phyloP scores from a whole-genome alignment of 495 filamentous ascomycete genomes.

The Pyrenula massariospora region DNA sequence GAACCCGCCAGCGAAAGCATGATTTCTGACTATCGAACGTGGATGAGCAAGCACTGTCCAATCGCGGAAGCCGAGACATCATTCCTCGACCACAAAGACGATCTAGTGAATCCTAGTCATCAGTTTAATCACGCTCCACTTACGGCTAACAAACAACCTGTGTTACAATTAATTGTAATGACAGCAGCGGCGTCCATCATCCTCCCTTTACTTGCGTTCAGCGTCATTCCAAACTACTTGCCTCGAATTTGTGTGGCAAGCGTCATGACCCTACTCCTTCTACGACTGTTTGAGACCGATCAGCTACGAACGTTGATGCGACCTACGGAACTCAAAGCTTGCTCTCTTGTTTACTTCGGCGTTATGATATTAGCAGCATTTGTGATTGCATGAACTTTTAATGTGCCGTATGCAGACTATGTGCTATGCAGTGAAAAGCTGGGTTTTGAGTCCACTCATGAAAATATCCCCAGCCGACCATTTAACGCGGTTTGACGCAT shows the following conservation, averaged over 20 bases:
- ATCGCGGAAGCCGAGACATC: slow-evolving; percentile 53
- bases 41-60: slow-evolving; percentile 49
- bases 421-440: too few species aligned
- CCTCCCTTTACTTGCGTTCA: slow-evolving; percentile 48
- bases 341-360: neutral
- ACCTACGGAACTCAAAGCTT: neutral
- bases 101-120: slow-evolving; percentile 48
- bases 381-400: neutral
- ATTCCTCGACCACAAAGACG: slow-evolving; percentile 53
- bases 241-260: neutral
- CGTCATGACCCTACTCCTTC: slow-evolving; percentile 1
- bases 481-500: too few species aligned
- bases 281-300: neutral
- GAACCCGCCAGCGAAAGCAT: slow-evolving; percentile 26
- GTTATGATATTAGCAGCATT: neutral
- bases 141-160: neutral
- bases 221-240: slow-evolving; percentile 21
- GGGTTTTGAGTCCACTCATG: too few species aligned
- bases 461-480: too few species aligned
- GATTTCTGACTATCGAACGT: slow-evolving; percentile 40
- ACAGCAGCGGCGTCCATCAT: slow-evolving; percentile 28
- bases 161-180: neutral
- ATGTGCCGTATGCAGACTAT: too few species aligned
- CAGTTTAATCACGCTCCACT: slow-evolving; percentile 1
- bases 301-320: neutral